A percentile compares a stretch with the other conserved stretches of the same genome.
Evolutionary conservation across 2,329 filamentous ascomycete species (phyloP).

Genomic region (Arthrobotrys pseudoclavata): DNA sequence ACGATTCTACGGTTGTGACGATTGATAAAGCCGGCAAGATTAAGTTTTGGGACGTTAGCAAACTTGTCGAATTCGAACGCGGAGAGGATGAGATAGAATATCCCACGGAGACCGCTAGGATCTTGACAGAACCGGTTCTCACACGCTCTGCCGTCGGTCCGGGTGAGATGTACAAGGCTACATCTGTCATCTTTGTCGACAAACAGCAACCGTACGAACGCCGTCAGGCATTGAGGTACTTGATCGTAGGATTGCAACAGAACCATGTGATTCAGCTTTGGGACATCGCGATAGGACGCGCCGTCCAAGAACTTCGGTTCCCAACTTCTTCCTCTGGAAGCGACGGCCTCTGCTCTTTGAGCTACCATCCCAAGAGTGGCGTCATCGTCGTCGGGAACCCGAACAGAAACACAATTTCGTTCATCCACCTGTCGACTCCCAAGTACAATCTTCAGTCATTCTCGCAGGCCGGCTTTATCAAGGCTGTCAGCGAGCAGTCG

Average conservation of each 20-base stretch:
- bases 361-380: constrained; percentile 90
- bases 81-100: constrained; percentile 68
- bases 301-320: constrained; percentile 96
- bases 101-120: constrained; percentile 69
- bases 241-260: constrained; percentile 98
- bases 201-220: constrained; percentile 95
- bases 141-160: constrained; percentile 88
- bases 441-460: constrained; percentile 86
- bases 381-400: constrained; percentile 97
- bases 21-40: constrained; percentile 96
- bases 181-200: constrained; percentile 94
- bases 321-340: constrained; percentile 91
- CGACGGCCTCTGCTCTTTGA: constrained; percentile 96
- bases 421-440: constrained; percentile 93
- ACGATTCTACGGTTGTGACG: constrained; percentile 93
- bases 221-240: constrained; percentile 88
- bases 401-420: constrained; percentile 96
- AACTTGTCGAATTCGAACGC: constrained; percentile 72
- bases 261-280: constrained; percentile 98
- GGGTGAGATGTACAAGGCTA: constrained; percentile 95
- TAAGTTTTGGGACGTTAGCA: constrained; percentile 97
- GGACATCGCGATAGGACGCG: constrained; percentile 95
- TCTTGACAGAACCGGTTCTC: constrained; percentile 87
- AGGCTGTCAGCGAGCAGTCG: constrained; percentile 80
- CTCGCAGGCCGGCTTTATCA: constrained; percentile 89